Percentiles rank a stretch among this genome's conserved stretches.
Evolutionary conservation across 1,284 basidiomycete genomes (phyloP).

Genomic region (Leccinum pachyderme): DNA sequence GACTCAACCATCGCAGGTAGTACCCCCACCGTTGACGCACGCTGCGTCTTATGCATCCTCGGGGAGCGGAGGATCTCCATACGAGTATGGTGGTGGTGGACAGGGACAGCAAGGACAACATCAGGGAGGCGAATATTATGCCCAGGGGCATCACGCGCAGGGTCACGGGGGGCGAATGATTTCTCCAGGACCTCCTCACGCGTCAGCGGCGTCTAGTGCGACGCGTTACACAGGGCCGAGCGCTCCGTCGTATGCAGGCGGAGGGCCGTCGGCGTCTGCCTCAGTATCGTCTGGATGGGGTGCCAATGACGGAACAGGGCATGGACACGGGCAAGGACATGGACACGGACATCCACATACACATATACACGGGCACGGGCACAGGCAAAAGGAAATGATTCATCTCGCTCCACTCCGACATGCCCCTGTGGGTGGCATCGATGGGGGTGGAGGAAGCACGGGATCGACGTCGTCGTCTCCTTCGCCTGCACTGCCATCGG

Average conservation of each 20-base stretch:
- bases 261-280: conserved; percentile 3
- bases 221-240: conserved; percentile 18
- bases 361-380: neutral
- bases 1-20: conserved; percentile 21
- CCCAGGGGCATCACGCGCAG: conserved; percentile 17
- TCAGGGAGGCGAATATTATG: conserved; percentile 21
- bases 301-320: conserved; percentile 7
- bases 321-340: conserved; percentile 9
- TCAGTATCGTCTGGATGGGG: conserved; percentile 17
- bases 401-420: conserved; percentile 55
- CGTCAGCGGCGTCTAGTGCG: conserved; percentile 9
- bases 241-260: conserved; percentile 11
- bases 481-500: conserved; percentile 26
- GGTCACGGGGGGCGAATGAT: conserved; percentile 21
- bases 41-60: conserved; percentile 23
- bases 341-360: neutral
- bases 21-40: conserved; percentile 17
- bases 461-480: conserved; percentile 27
- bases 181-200: conserved; percentile 20
- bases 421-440: conserved; percentile 7
- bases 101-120: conserved; percentile 10
- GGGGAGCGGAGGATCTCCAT: conserved; percentile 25
- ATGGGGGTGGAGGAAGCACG: conserved; percentile 1
- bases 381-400: conserved; percentile 42
- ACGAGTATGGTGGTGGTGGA: conserved; percentile 26